phyloP scores from a whole-genome alignment of 768 basidiomycete species.

The Paxillus rubicundulus region DNA sequence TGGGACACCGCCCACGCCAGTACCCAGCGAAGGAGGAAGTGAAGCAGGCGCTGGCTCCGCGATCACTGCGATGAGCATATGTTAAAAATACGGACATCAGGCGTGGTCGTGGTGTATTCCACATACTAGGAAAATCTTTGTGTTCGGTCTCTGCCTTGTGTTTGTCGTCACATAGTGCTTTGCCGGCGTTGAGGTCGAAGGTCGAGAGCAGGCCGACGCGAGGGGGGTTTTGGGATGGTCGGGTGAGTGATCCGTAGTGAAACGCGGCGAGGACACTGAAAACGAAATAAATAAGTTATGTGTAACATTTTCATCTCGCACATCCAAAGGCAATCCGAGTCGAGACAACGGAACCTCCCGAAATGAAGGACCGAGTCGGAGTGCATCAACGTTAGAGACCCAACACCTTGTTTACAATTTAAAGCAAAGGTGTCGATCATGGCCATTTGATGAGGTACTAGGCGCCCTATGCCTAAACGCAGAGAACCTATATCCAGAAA shows the following conservation, averaged over 20 bases:
- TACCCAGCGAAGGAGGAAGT: constrained; percentile 19
- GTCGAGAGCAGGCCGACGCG: constrained; percentile 72
- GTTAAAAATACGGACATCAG: not conserved
- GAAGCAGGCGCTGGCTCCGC: constrained; percentile 42
- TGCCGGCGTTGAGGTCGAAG: constrained; percentile 53
- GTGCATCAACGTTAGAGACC: not conserved
- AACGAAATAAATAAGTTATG: constrained; percentile 2
- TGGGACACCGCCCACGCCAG: constrained; percentile 29
- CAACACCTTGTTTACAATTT: not conserved
- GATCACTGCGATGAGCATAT: constrained; percentile 29
- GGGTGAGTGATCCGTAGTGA: constrained; percentile 69
- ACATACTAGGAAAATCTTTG: constrained; percentile 30
- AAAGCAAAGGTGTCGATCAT: too few relatives aligned
- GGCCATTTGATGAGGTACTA: too few relatives aligned
- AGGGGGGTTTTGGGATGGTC: constrained; percentile 66
- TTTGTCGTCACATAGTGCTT: constrained; percentile 36
- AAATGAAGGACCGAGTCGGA: not conserved
- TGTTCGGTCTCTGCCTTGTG: constrained; percentile 31
- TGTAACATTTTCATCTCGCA: constrained; percentile 6
- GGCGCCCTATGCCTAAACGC: too few relatives aligned
- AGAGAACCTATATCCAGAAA: not conserved
- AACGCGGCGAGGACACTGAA: constrained; percentile 64
- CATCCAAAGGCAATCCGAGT: constrained; percentile 14
- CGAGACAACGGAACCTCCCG: not conserved
- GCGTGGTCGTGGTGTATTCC: too few relatives aligned